phyloP scores from a whole-genome alignment of 805 yeast genomes.

The Saccharomycopsis synnaedendra region DNA sequence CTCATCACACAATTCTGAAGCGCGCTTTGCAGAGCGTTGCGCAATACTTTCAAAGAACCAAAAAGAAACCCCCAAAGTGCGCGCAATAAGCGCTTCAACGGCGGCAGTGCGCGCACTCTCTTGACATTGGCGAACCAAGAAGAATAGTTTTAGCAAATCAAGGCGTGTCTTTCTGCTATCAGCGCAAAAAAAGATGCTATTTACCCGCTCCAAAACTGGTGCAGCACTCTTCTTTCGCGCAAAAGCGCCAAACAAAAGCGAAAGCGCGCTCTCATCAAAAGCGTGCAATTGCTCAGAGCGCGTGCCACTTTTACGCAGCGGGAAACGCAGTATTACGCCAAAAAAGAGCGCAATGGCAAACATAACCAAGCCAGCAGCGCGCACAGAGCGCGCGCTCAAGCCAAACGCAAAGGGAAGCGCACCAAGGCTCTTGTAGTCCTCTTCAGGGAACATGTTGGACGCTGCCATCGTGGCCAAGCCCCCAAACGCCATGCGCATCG shows the following conservation, averaged over 20 bases:
- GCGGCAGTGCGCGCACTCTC: background rate
- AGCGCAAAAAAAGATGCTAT: background rate
- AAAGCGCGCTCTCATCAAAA: background rate
- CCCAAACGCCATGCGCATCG: constrained; percentile 11
- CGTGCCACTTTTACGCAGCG: background rate
- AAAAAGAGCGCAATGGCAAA: background rate
- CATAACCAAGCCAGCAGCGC: too few species aligned
- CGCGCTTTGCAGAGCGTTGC: too few species aligned
- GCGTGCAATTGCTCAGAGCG: background rate
- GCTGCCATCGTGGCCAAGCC: constrained; percentile 11
- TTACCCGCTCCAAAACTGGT: background rate
- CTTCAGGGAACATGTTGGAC: background rate
- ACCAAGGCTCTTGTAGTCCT: constrained; percentile 6
- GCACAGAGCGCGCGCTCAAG: background rate
- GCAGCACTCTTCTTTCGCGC: too few species aligned
- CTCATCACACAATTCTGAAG: background rate
- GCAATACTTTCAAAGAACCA: too few species aligned
- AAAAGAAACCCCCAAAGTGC: background rate
- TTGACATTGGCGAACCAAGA: background rate
- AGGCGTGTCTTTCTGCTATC: background rate
- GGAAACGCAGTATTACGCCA: background rate
- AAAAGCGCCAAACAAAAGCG: background rate
- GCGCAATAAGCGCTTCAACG: background rate
- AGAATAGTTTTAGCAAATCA: background rate
- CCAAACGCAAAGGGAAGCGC: constrained; percentile 3